Percentiles rank a stretch among this genome's conserved stretches.
phyloP scores from a whole-genome alignment of 495 filamentous ascomycete species.

The Penicillium desertorum region DNA sequence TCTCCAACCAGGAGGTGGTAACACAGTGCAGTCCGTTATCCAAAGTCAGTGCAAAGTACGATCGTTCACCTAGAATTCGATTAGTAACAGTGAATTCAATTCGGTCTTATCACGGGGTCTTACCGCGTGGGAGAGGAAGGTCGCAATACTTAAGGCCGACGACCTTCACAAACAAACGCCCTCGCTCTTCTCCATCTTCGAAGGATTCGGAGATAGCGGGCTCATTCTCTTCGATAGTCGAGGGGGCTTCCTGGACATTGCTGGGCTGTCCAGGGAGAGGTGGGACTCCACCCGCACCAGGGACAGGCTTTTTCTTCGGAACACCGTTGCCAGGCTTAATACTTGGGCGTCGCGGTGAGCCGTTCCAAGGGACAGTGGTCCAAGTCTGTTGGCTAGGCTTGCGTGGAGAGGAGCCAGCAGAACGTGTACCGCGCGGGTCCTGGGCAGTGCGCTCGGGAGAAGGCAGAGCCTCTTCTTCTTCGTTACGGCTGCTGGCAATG shows the following conservation, averaged over 20 bases:
- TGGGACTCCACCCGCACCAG: conserved; percentile 59
- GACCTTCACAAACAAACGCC: conserved; percentile 95
- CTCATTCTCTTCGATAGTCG: conserved; percentile 63
- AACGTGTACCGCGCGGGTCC: conserved; percentile 56
- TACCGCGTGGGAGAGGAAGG: conserved; percentile 86
- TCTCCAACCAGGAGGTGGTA: conserved; percentile 90
- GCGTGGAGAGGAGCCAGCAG: conserved; percentile 68
- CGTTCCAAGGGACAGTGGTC: conserved; percentile 97
- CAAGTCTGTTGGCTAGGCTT: conserved; percentile 81
- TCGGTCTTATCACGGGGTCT: conserved; percentile 30
- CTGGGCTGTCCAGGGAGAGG: conserved; percentile 88
- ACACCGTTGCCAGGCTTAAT: conserved; percentile 57
- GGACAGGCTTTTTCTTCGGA: conserved; percentile 62
- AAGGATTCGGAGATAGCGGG: conserved; percentile 52
- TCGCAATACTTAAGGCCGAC: conserved; percentile 94
- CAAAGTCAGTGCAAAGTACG: conserved; percentile 89
- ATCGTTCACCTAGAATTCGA: conserved; percentile 66
- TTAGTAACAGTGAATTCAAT: conserved; percentile 28
- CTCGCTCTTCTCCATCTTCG: conserved; percentile 82
- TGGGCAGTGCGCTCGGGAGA: conserved; percentile 51
- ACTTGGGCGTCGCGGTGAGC: conserved; percentile 66
- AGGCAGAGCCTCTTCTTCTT: conserved; percentile 44
- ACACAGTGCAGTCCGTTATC: conserved; percentile 98
- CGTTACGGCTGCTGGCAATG: conserved; percentile 71
- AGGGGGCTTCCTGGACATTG: conserved; percentile 60